Percentiles rank a stretch among this genome's conserved stretches.
Evolutionary conservation across 2,329 filamentous ascomycete genomes (phyloP).

Genomic region (Aciculosporium take): DNA sequence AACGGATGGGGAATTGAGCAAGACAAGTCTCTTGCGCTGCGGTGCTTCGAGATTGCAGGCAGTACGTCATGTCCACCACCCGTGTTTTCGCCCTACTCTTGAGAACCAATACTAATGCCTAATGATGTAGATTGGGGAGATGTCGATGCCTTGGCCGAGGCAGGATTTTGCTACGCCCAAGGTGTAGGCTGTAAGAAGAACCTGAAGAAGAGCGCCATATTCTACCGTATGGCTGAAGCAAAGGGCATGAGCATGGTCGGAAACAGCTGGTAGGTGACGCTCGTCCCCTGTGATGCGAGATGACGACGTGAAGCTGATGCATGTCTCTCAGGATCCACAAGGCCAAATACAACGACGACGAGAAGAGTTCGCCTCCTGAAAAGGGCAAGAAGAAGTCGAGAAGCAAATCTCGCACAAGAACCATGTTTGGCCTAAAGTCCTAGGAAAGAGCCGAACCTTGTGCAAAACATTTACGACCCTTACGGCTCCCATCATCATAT

Average conservation of each 20-base stretch:
- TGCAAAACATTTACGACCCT: conserved; percentile 14
- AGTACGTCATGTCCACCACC: conserved; percentile 39
- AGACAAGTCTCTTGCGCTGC: conserved; percentile 72
- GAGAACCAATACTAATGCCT: background rate
- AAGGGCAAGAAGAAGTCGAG: conserved; percentile 48
- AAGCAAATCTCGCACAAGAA: conserved; percentile 63
- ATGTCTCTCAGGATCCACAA: conserved; percentile 70
- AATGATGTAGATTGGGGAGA: conserved; percentile 66
- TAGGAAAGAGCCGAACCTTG: conserved; percentile 1
- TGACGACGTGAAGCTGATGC: background rate
- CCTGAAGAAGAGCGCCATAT: conserved; percentile 80
- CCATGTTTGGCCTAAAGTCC: conserved; percentile 48
- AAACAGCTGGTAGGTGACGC: conserved; percentile 73
- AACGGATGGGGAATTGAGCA: conserved; percentile 96
- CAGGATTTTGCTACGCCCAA: conserved; percentile 91
- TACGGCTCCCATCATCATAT: conserved; percentile 16
- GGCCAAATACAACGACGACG: conserved; percentile 70
- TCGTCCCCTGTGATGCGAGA: background rate
- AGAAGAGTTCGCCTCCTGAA: conserved; percentile 26
- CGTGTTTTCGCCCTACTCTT: too few relatives aligned
- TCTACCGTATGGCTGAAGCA: conserved; percentile 79
- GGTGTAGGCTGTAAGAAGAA: conserved; percentile 93
- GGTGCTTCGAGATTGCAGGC: conserved; percentile 93
- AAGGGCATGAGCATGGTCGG: conserved; percentile 97
- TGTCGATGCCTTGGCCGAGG: conserved; percentile 82